Evolutionary conservation across 2,329 filamentous ascomycete species (phyloP).

Genomic region (Madurella fahalii): DNA sequence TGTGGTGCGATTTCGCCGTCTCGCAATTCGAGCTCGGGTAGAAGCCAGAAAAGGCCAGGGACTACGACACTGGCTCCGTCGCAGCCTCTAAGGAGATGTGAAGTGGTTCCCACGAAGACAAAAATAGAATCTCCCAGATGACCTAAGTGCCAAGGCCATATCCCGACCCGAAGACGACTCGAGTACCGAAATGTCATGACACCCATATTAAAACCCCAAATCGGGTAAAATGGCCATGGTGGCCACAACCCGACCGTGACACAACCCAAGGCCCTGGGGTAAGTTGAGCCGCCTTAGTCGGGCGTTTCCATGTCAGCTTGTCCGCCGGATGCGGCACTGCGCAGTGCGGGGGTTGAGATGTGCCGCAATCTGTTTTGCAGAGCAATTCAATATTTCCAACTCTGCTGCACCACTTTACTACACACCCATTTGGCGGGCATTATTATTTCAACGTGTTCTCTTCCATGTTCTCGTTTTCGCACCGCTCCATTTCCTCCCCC

Average conservation of each 20-base stretch:
- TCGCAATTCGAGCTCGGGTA: too few relatives aligned
- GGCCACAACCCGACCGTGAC: background rate
- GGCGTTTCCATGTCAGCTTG: background rate
- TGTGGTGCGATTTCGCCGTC: too few relatives aligned
- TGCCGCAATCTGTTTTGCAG: too few relatives aligned
- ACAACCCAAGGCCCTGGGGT: background rate
- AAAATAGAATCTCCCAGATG: too few relatives aligned
- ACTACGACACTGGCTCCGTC: too few relatives aligned
- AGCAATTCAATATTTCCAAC: background rate
- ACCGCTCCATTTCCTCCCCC: background rate
- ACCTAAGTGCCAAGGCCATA: too few relatives aligned
- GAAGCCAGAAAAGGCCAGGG: too few relatives aligned
- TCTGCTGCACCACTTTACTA: background rate
- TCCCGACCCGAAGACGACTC: too few relatives aligned
- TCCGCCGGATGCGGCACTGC: background rate
- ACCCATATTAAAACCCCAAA: background rate
- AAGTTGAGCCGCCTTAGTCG: background rate
- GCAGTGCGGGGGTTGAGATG: background rate
- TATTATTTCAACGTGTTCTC: background rate
- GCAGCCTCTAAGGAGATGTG: too few relatives aligned
- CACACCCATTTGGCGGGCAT: too few relatives aligned
- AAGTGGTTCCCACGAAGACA: too few relatives aligned
- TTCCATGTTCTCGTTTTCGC: background rate
- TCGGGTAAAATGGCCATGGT: conserved; percentile 9
- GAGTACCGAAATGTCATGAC: too few relatives aligned